Conservation (phyloP, 108 stramenopile species). For the Conticribra guillardii region DNA sequence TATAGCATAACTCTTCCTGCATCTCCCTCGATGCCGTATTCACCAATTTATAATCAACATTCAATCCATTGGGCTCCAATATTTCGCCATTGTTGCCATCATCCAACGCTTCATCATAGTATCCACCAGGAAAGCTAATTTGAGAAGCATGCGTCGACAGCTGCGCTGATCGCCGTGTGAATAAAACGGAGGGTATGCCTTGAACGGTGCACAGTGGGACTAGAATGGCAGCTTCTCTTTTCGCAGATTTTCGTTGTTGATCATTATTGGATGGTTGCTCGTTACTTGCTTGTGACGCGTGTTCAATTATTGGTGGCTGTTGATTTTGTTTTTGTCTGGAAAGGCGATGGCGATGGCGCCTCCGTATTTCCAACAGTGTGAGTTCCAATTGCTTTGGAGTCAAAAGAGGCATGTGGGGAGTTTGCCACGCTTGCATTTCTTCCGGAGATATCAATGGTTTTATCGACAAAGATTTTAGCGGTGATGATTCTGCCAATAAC, state of each 20-base stretch:
- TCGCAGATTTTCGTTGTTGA: slow-evolving; percentile 1
- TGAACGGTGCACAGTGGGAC: slow-evolving; percentile 80
- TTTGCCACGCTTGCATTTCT: slow-evolving; percentile 27
- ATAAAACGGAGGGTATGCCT: slow-evolving; percentile 82
- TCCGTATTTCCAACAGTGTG: slow-evolving; percentile 29
- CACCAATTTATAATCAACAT: slow-evolving; percentile 40
- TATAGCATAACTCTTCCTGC: slow-evolving; percentile 65
- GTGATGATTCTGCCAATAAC: background rate
- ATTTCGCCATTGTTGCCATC: background rate
- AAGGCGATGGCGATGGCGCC: slow-evolving; percentile 10
- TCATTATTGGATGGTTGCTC: slow-evolving; percentile 1
- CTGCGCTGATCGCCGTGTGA: slow-evolving; percentile 76
- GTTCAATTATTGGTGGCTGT: background rate
- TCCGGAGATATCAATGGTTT: slow-evolving; percentile 1
- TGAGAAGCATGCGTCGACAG: slow-evolving; percentile 81
- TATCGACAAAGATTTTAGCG: background rate
- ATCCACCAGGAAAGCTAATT: slow-evolving; percentile 85
- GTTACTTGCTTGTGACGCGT: background rate
- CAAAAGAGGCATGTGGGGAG: slow-evolving; percentile 39
- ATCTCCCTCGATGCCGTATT: slow-evolving; percentile 78
- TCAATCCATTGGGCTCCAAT: background rate
- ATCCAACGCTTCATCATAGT: slow-evolving; percentile 54
- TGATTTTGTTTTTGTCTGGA: slow-evolving; percentile 9
- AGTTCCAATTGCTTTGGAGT: slow-evolving; percentile 28
- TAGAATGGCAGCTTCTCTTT: slow-evolving; percentile 76